Percentiles rank a stretch among this genome's conserved stretches.
These are phyloP conservation scores for Pulveroboletus ravenelii DNA, from an alignment of 768 basidiomycete genomes.

Conservation along the genomic window DNA sequence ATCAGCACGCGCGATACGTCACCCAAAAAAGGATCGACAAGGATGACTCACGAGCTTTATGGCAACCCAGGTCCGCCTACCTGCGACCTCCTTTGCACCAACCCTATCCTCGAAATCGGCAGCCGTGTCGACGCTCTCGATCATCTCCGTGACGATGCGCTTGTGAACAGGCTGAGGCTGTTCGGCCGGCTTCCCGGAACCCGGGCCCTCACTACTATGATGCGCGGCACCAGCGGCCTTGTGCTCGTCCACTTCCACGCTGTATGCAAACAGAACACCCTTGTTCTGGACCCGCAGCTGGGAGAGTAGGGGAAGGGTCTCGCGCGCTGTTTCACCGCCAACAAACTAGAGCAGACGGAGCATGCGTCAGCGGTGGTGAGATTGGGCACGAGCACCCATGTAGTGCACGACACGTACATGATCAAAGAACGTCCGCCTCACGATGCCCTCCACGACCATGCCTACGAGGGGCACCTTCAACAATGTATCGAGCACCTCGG, in stretches of 20 bases:
- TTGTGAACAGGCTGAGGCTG: slow-evolving; percentile 45
- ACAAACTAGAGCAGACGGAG: slow-evolving; percentile 58
- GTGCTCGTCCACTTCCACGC: slow-evolving; percentile 74
- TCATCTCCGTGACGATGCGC: slow-evolving; percentile 68
- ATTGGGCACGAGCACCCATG: not conserved
- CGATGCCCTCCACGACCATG: slow-evolving; percentile 60
- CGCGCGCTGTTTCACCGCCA: slow-evolving; percentile 76
- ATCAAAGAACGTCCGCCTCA: slow-evolving; percentile 79
- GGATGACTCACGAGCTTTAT: slow-evolving; percentile 63
- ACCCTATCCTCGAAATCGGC: slow-evolving; percentile 71
- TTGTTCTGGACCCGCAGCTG: slow-evolving; percentile 61
- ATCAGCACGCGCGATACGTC: not conserved
- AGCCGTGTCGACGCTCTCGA: slow-evolving; percentile 70
- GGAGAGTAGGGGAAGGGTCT: slow-evolving; percentile 59
- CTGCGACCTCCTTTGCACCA: slow-evolving; percentile 21
- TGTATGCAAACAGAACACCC: slow-evolving; percentile 77
- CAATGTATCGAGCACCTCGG: slow-evolving; percentile 52
- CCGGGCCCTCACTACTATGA: slow-evolving; percentile 2
- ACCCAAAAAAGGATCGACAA: not conserved
- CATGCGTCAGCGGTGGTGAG: not conserved
- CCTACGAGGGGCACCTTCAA: slow-evolving; percentile 50
- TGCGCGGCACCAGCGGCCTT: slow-evolving; percentile 36
- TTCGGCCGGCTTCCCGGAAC: not conserved
- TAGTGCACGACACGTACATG: slow-evolving; percentile 48
- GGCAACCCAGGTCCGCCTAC: slow-evolving; percentile 75